Evolutionary conservation across 331 rosid genomes (phyloP), one percentile per base, ranked within the genome.

Genomic region (Rhamnella rubrinervis): DNA sequence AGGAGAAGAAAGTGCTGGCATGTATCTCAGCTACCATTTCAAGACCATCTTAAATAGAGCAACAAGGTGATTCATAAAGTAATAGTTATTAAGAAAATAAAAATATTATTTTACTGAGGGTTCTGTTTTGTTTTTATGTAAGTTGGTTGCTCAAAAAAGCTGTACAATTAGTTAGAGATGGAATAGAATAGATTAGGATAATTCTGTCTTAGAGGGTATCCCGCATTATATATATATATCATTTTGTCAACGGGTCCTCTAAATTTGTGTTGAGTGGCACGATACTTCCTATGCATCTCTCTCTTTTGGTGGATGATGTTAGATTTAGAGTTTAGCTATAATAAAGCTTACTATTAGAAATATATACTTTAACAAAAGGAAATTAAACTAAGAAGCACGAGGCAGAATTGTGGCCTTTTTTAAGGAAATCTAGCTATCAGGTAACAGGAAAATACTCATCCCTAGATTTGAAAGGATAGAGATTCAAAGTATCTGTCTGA

Each of bases 1-100:
- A 66, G 72, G 75, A 80, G 79, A 66, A 81, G 87, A 75, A 75
- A 89, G 75, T 75, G 87, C 77, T 89, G 90, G 89, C 86, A 79
- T 82, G 82, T 71, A 81, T 81, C 73, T 77, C 71, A 74, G 79
- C 46, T 73, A 65, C 68, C 56, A 67, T 26, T 59, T 47, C 79
- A 70, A 79, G 77, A 78, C 76, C 85, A 72, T 80, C 84, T 90
- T 90, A 88, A 74, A 90, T 87, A 90, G 90, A 78, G 78, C 61
- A 59, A 76, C 59, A 51, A 39, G 55, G 63, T 17, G 5, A 38
- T 37, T 67, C 72, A 55, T 28, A 18, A 53, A n/a, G 18, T 12
- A 21, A 50, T 53, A 13, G 41, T 57, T 39, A 61, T 55, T 67
- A 17, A 52, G 14, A 15, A 68, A 56, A 16, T 47, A 23, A 46